These are phyloP conservation scores for Aspergillus baeticus DNA, from an alignment of 495 filamentous ascomycete species.

Conservation along the genomic window DNA sequence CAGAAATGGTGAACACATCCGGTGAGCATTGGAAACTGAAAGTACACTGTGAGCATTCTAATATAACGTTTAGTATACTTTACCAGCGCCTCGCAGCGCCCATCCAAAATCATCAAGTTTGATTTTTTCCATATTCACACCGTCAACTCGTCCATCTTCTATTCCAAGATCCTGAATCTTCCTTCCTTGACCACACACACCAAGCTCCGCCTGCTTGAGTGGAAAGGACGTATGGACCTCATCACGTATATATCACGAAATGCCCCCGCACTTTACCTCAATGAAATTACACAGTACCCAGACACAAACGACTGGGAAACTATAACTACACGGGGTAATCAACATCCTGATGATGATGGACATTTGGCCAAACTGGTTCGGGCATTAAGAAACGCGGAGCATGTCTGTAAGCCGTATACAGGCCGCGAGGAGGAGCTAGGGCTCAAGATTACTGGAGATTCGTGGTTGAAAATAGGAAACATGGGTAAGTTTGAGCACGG, in stretches of 20 bases:
- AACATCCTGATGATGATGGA: conserved; percentile 66
- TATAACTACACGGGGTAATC: conserved; percentile 54
- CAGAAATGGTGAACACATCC: conserved; percentile 72
- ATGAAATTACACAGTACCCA: conserved; percentile 55
- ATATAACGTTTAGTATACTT: conserved; percentile 51
- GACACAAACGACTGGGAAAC: conserved; percentile 46
- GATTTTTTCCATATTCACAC: conserved; percentile 84
- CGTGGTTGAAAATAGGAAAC: conserved; percentile 71
- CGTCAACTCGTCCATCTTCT: conserved; percentile 63
- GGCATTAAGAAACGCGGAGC: conserved; percentile 59
- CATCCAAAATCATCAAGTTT: conserved; percentile 62
- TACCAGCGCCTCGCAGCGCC: conserved; percentile 59
- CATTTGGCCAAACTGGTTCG: conserved; percentile 73
- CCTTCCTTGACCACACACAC: conserved; percentile 26
- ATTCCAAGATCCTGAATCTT: conserved; percentile 48
- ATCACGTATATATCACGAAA: conserved; percentile 63
- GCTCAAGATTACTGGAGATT: conserved; percentile 57
- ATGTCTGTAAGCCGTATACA: conserved; percentile 44
- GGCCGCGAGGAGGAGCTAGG: conserved; percentile 37
- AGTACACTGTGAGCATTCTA: too few relatives aligned
- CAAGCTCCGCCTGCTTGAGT: conserved; percentile 69
- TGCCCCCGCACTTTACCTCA: conserved; percentile 50
- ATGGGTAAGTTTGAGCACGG: conserved; percentile 4
- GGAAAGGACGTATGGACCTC: conserved; percentile 71
- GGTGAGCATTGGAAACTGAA: conserved; percentile 35